phyloP scores from a whole-genome alignment of 192 early-diverging fungal species.

The Phycomyces nitens region DNA sequence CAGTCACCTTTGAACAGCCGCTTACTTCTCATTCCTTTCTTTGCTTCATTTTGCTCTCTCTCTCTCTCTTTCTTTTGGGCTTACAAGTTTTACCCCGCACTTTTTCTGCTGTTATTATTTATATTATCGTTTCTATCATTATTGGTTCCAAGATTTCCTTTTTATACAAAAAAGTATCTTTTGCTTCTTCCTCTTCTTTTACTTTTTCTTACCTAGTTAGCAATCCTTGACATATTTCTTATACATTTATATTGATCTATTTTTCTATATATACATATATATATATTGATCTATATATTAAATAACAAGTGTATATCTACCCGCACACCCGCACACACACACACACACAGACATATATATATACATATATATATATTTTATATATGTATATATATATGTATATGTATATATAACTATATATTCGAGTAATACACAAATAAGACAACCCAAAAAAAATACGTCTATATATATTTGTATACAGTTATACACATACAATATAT shows the following conservation, averaged over 20 bases:
- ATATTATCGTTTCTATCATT: too few relatives aligned
- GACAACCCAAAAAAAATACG: too few relatives aligned
- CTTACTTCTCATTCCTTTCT: neutral
- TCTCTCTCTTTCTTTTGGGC: neutral
- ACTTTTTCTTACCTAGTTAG: neutral
- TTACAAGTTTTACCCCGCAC: neutral
- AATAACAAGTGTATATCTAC: too few relatives aligned
- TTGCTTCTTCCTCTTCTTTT: conserved; percentile 9
- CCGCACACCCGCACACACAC: too few relatives aligned
- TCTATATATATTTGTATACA: neutral
- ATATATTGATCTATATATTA: too few relatives aligned
- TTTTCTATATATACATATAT: neutral
- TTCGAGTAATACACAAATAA: conserved; percentile 3
- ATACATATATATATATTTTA: neutral
- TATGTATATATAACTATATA: neutral
- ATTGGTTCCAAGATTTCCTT: neutral
- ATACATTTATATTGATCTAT: neutral
- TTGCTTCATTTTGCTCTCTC: too few relatives aligned
- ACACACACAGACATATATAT: too few relatives aligned
- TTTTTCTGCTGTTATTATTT: neutral
- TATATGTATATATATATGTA: neutral
- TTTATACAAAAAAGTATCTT: neutral
- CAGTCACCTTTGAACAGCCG: conserved; percentile 2
- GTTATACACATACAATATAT: neutral
- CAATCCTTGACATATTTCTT: conserved; percentile 5